Evolutionary conservation across 345 rosid genomes (phyloP).

Genomic region (Bretschneidera sinensis): DNA sequence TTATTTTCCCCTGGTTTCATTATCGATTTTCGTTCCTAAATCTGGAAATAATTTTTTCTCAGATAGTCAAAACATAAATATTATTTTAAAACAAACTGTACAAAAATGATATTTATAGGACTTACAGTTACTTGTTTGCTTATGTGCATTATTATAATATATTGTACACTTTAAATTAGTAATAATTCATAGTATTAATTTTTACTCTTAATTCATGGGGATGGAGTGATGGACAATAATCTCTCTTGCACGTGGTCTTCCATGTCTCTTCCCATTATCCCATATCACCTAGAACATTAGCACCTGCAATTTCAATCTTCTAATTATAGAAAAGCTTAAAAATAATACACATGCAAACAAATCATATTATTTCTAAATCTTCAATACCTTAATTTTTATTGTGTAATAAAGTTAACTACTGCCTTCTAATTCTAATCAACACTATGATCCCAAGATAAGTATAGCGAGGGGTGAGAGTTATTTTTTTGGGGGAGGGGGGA

Average conservation of each 20-base stretch:
- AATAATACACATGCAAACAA: conserved; percentile 6
- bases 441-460: neutral
- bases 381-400: neutral
- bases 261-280: conserved; percentile 39
- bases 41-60: conserved; percentile 2
- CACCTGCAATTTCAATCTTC: conserved; percentile 40
- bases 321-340: conserved; percentile 13
- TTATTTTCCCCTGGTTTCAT: conserved; percentile 3
- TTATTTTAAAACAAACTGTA: conserved; percentile 3
- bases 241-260: conserved; percentile 51
- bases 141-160: neutral
- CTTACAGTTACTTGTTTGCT: neutral
- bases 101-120: neutral
- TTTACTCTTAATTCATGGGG: conserved; percentile 32
- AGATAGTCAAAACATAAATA: conserved; percentile 25
- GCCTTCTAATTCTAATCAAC: neutral
- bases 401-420: too few species aligned
- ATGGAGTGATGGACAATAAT: conserved; percentile 36
- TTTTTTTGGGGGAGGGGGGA: too few species aligned
- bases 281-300: conserved; percentile 37
- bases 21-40: conserved; percentile 22
- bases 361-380: neutral
- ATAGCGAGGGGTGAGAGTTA: conserved; percentile 6
- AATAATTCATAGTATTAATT: too few species aligned
- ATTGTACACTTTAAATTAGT: conserved; percentile 8